These are phyloP conservation scores for Posidonia australis DNA, from an alignment of 106 monocot genomes.

Conservation along the genomic window DNA sequence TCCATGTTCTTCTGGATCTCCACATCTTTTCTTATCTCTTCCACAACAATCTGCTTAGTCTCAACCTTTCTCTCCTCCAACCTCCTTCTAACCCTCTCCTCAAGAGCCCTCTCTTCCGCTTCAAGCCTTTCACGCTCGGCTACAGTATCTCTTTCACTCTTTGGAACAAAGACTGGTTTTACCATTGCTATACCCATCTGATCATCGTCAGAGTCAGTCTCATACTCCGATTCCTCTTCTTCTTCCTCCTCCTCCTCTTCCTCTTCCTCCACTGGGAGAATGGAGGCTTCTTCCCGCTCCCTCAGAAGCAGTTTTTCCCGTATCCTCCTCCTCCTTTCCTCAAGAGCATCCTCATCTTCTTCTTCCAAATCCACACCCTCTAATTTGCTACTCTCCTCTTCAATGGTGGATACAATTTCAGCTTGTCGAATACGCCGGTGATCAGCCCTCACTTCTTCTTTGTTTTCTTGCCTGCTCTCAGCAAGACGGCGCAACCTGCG, in stretches of 20 bases:
- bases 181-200: conserved; percentile 72
- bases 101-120: conserved; percentile 64
- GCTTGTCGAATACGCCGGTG: conserved; percentile 85
- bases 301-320: conserved; percentile 15
- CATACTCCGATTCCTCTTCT: conserved; percentile 73
- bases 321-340: conserved; percentile 22
- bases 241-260: conserved; percentile 61
- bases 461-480: conserved; percentile 51
- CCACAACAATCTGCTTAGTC: conserved; percentile 86
- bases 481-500: conserved; percentile 65
- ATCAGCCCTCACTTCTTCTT: conserved; percentile 65
- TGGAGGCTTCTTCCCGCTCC: conserved; percentile 17
- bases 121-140: conserved; percentile 87
- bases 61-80: conserved; percentile 71
- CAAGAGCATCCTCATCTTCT: conserved; percentile 21
- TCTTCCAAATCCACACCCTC: conserved; percentile 16
- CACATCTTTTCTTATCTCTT: conserved; percentile 87
- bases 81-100: conserved; percentile 67
- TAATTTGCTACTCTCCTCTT: conserved; percentile 44
- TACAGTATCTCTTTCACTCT: conserved; percentile 77
- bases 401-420: conserved; percentile 62
- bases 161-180: conserved; percentile 84
- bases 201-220: conserved; percentile 94
- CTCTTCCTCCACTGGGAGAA: conserved; percentile 33
- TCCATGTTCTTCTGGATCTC: conserved; percentile 81